Base-by-base conservation (phyloP, 1,139 yeast species). In the Candida freyschussii region DNA sequence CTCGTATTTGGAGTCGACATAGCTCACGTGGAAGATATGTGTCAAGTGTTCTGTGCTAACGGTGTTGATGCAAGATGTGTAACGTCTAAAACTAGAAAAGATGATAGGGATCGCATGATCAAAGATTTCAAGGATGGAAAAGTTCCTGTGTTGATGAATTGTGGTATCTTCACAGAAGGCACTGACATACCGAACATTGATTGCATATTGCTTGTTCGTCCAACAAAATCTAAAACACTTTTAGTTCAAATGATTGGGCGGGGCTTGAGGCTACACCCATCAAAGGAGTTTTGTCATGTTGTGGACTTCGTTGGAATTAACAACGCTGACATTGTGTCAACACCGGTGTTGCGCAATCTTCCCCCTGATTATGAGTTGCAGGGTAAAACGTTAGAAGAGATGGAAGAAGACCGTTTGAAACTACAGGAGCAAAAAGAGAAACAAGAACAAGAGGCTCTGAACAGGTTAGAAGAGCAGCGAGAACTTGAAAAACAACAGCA, bases 141-240 rank as follows among this genome's bases (percentile, higher is more conserved):
- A 13, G 66, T 84, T 17, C 75, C 81, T 4, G 94, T 91, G 0
- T 59, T 89, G 18, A 72, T 93, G 57, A 91, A 91, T 52, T 94
- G 95, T 51, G 86, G 82, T 16, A 86, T 89, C 4, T 81, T 89
- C 47, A 89, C 96, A 0, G 98, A 91, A 56, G 98, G 98, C 0
- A 86, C 97, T 0, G 97, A 89, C 58, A 79, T 89, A 15, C 97
- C 97, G 3, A 79, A 80, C 43, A 82, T 89, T 37, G 97, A 89
- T 53, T 79, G 87, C 17, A 62, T 89, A 7, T 63, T 89, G 29
- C 60, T 89, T 21, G 83, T 86, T 5, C 62, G 96, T 25, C 96
- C 96, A 1, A 84, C 96, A 0, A 69, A 69, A 39, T 86, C 96
- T 1, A 61, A 77, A 21, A 74, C 83, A 0, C 59, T 87, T 29